A percentile compares a stretch with the other conserved stretches of the same genome.
Conservation (phyloP, 352 stramenopile species). For the Phytophthora hybrid region DNA sequence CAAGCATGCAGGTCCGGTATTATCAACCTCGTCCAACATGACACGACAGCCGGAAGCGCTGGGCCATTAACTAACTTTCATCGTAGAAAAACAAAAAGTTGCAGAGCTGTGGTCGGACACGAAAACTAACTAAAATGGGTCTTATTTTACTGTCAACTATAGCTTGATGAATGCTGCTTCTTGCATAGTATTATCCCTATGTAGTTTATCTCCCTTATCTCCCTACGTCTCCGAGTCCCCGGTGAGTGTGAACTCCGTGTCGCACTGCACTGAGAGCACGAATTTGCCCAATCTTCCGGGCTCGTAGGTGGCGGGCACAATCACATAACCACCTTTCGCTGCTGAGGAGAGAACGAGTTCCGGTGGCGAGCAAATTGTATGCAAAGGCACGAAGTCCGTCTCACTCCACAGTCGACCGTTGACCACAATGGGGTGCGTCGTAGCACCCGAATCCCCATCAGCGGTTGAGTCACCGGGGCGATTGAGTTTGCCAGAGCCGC, state of each 20-base stretch:
- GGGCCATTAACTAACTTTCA: constrained; percentile 2
- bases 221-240: constrained; percentile 41
- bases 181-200: not conserved
- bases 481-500: constrained; percentile 45
- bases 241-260: constrained; percentile 82
- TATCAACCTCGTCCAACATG: not conserved
- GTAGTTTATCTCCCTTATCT: not conserved
- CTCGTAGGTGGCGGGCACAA: constrained; percentile 92
- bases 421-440: constrained; percentile 56
- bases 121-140: constrained; percentile 15
- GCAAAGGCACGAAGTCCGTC: constrained; percentile 86
- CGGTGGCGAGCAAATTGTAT: constrained; percentile 72
- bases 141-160: constrained; percentile 9
- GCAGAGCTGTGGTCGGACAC: not conserved
- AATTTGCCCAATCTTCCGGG: constrained; percentile 81
- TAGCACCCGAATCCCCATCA: constrained; percentile 16
- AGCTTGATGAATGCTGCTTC: too few relatives aligned
- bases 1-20: constrained; percentile 14
- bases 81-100: not conserved
- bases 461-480: constrained; percentile 35
- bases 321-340: constrained; percentile 87
- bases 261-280: constrained; percentile 84
- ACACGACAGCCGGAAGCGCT: constrained; percentile 17
- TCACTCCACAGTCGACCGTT: constrained; percentile 81
- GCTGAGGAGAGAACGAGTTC: constrained; percentile 70